Conservation (phyloP, 257 asterid species). For the Linaria vulgaris region DNA sequence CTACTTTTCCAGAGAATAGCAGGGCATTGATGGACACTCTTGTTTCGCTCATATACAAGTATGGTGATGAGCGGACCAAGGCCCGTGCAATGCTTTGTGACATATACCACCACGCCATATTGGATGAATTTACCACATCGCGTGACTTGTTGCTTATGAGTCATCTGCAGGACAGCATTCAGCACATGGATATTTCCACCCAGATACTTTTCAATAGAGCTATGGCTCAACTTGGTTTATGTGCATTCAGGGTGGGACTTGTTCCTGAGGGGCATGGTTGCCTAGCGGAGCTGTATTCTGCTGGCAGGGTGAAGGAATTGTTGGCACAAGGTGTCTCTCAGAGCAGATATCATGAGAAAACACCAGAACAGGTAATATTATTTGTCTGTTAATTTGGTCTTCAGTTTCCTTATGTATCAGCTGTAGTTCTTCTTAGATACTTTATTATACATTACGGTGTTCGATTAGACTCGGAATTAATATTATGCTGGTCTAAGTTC, state of each 20-base stretch:
- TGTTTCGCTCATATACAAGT: slow-evolving; percentile 73
- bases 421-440: too few species aligned
- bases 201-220: slow-evolving; percentile 89
- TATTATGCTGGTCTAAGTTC: too few species aligned
- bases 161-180: slow-evolving; percentile 91
- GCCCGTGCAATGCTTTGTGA: slow-evolving; percentile 99
- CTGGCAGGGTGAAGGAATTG: slow-evolving; percentile 93
- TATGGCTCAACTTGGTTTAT: slow-evolving; percentile 95
- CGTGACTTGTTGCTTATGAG: slow-evolving; percentile 95
- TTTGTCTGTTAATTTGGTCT: too few species aligned
- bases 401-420: too few species aligned
- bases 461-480: too few species aligned
- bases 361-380: slow-evolving; percentile 83
- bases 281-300: slow-evolving; percentile 84
- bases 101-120: slow-evolving; percentile 86
- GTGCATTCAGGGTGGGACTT: slow-evolving; percentile 86
- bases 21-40: slow-evolving; percentile 77
- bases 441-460: too few species aligned
- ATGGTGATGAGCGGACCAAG: slow-evolving; percentile 90
- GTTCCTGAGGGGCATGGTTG: slow-evolving; percentile 75
- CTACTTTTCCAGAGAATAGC: slow-evolving; percentile 83
- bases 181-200: slow-evolving; percentile 94
- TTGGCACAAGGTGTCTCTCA: slow-evolving; percentile 96
- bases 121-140: slow-evolving; percentile 72
- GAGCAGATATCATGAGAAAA: slow-evolving; percentile 90